A percentile compares a stretch with the other conserved stretches of the same genome.
Evolutionary conservation across 2,329 filamentous ascomycete species (phyloP).

Genomic region (Cordyceps pruinosa): DNA sequence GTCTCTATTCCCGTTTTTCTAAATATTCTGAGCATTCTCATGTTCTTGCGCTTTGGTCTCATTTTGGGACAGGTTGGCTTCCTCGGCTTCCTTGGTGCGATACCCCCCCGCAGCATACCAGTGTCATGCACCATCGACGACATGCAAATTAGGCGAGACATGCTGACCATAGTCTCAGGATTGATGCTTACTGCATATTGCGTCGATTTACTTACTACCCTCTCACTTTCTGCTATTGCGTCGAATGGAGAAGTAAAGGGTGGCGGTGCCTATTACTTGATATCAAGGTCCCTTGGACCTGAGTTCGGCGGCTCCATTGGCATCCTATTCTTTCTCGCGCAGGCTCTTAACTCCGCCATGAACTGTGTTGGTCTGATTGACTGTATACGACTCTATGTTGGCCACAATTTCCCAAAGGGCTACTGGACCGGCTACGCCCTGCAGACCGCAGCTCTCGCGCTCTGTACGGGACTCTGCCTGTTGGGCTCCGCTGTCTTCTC

Average conservation of each 20-base stretch:
- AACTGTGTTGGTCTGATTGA: slow-evolving; percentile 83
- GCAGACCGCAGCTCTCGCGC: slow-evolving; percentile 61
- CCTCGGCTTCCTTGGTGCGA: slow-evolving; percentile 70
- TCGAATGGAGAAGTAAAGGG: slow-evolving; percentile 85
- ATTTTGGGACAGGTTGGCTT: slow-evolving; percentile 76
- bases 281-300: slow-evolving; percentile 76
- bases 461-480: slow-evolving; percentile 70
- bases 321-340: slow-evolving; percentile 84
- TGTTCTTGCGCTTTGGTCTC: slow-evolving; percentile 85
- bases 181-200: slow-evolving; percentile 70
- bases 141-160: neutral
- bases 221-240: slow-evolving; percentile 82
- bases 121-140: neutral
- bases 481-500: slow-evolving; percentile 76
- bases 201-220: slow-evolving; percentile 75
- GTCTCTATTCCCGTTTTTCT: slow-evolving; percentile 85
- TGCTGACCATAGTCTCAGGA: slow-evolving; percentile 34
- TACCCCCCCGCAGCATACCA: slow-evolving; percentile 6
- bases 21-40: slow-evolving; percentile 83
- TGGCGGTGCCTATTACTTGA: slow-evolving; percentile 82
- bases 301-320: slow-evolving; percentile 88
- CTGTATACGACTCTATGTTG: slow-evolving; percentile 72
- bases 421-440: slow-evolving; percentile 75
- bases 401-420: slow-evolving; percentile 56
- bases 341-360: slow-evolving; percentile 78